Evolutionary conservation across 352 stramenopile genomes (phyloP), one percentile per base, ranked within the genome.

Genomic region (Salisapilia sapeloensis): DNA sequence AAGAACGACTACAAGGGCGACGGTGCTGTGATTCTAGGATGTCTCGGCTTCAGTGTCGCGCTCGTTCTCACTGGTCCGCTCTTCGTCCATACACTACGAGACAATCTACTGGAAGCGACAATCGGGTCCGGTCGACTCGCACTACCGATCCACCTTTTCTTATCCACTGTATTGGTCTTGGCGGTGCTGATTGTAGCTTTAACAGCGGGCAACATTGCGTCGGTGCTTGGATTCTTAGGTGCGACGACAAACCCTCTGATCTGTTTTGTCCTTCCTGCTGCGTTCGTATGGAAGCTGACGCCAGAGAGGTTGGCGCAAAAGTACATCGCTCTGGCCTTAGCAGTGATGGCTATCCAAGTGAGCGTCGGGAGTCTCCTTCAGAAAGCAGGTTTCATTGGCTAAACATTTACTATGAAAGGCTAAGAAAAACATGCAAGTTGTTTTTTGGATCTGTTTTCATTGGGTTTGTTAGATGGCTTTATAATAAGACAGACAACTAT

Each of bases 211-310:
- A 71, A 90, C 36, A 90, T 92, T 34, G 66, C 74, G 10, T 83
- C 67, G 4, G 74, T 92, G 29, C 63, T 92, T n/a, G 57, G 56
- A 4, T 47, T 92, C 12, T 56, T 92, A 9, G 77, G 77, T 24
- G 61, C 74, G 18, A 92, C 74, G 15, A 85, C 74, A 2, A 92
- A 92, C 53, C 77, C 77, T 2, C 48, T 76, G 35, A 90, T 92
- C 43, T 90, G 77, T 50, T 92, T 87, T 43, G 44, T 89, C 30
- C 50, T 92, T n/a, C 77, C 77, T 10, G 66, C 74, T 14, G 84
- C 77, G 33, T 89, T 87, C 40, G 52, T 84, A 37, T 42, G 56
- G 17, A 57, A 60, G 13, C 38, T 86, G 4, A 69, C 65, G 11
- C 42, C 42, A 3, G 40, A 53, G 10, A 56, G 74, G 29, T 36